Base-by-base conservation (phyloP, 345 rosid species). In the Brassica incana region DNA sequence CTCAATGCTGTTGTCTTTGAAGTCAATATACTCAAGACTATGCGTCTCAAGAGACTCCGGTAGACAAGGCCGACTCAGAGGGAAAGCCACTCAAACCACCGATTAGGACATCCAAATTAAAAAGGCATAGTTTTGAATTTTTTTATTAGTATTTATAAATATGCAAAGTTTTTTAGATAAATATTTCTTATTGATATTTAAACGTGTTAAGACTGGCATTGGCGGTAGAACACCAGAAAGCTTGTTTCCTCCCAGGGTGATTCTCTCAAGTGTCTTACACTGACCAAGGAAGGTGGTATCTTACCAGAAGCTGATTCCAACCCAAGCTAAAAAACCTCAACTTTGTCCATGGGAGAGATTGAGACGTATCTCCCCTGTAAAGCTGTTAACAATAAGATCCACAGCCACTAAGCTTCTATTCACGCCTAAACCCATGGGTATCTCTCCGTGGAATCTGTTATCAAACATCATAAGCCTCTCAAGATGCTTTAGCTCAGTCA, bases 351-450 rank as follows among this genome's bases (percentile, higher is more conserved):
- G 84, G 90, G 97, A 91, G 67, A 94, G 88, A 83, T 84, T 71
- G 7, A 88, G 88, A 0, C 95, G 97, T 54, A 94, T 85, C 56
- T 73, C 78, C 52, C 98, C 98, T 2, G 83, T 87, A 86, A 92
- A 88, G 23, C 60, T 71, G 76, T 94, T 94, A 66, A 78, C 81
- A 45, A 77, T 77, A 75, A 94, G 84, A 68, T 94, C 97, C 77
- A 94, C 79, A 85, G 75, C 78, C 81, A 68, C 68, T 70, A 94
- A 79, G 83, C 91, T 89, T 80, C 84, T 84, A 81, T 90, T 89
- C 77, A 90, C 63, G 8, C 98, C 98, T 75, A 94, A 80, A 74
- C 74, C 73, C 62, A 60, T 84, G 1, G 94, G 94, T 82, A 94
- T 87, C 74, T 32, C 78, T 38, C 97, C 98, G 16, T 67, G 82